Conservation (phyloP, 108 stramenopile species). For the Nitzschia sp. region DNA sequence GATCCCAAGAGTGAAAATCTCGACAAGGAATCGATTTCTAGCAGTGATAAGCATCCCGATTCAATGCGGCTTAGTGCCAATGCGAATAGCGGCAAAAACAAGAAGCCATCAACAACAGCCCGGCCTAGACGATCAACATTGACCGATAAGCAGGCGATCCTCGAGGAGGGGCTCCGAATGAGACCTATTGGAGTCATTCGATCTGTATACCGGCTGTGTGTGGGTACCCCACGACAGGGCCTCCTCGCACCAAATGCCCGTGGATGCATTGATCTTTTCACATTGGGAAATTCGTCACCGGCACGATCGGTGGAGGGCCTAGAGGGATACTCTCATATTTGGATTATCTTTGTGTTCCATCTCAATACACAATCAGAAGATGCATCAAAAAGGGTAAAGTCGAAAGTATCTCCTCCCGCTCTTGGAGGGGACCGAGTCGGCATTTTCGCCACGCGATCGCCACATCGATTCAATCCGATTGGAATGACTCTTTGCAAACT, state of each 20-base stretch:
- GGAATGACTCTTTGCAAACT: constrained; percentile 90
- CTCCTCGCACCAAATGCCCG: constrained; percentile 78
- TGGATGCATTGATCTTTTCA: constrained; percentile 60
- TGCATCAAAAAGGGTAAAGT: constrained; percentile 38
- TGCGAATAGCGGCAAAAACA: no score
- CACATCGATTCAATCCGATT: constrained; percentile 95
- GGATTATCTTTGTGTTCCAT: constrained; percentile 96
- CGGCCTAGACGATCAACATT: not conserved
- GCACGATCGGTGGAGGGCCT: constrained; percentile 56
- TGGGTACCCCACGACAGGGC: constrained; percentile 92
- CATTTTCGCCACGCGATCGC: constrained; percentile 92
- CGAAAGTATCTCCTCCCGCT: constrained; percentile 87
- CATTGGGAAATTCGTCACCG: constrained; percentile 45
- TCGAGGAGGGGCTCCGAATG: constrained; percentile 20
- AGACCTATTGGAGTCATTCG: constrained; percentile 71
- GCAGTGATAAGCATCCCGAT: no score
- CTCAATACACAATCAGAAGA: constrained; percentile 84
- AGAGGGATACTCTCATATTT: constrained; percentile 87
- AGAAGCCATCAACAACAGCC: no score
- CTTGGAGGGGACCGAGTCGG: constrained; percentile 94
- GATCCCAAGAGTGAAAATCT: no score
- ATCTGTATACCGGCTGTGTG: constrained; percentile 82
- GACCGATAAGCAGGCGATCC: not conserved
- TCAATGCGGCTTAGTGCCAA: no score
- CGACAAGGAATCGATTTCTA: no score